A percentile compares a stretch with the other conserved stretches of the same genome.
These are phyloP conservation scores for Manihot esculenta DNA, from an alignment of 441 rosid genomes.

Conservation along the genomic window DNA sequence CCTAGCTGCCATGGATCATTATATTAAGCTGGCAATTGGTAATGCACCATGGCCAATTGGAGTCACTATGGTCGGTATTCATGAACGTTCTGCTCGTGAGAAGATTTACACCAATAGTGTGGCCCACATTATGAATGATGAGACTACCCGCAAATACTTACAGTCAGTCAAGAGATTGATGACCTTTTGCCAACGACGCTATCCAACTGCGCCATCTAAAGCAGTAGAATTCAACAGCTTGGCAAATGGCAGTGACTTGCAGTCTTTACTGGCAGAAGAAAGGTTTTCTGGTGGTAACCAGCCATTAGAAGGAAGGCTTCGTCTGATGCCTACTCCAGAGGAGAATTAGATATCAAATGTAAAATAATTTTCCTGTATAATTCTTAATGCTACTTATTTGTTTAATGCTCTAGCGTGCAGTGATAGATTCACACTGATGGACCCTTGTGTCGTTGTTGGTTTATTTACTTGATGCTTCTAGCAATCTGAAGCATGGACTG, in stretches of 20 bases:
- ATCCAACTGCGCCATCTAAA: slow-evolving; percentile 86
- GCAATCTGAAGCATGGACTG: neutral
- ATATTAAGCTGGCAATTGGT: slow-evolving; percentile 86
- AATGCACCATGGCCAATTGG: slow-evolving; percentile 99
- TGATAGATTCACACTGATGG: neutral
- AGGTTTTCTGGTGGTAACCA: slow-evolving; percentile 40
- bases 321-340: slow-evolving; percentile 66
- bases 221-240: slow-evolving; percentile 96
- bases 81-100: slow-evolving; percentile 96
- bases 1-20: slow-evolving; percentile 97
- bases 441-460: neutral
- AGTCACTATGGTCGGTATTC: slow-evolving; percentile 99
- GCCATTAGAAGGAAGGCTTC: slow-evolving; percentile 57
- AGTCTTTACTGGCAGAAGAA: slow-evolving; percentile 82
- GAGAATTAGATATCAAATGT: slow-evolving; percentile 36
- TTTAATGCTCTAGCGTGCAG: neutral
- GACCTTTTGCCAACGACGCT: slow-evolving; percentile 93
- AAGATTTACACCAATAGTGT: slow-evolving; percentile 95
- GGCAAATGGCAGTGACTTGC: slow-evolving; percentile 90
- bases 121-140: slow-evolving; percentile 97
- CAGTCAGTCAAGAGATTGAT: slow-evolving; percentile 89
- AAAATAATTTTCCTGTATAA: neutral
- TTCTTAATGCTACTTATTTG: neutral
- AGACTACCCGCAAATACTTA: slow-evolving; percentile 91
- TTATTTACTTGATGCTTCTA: neutral